Evolutionary conservation across 1,139 yeast genomes (phyloP), one percentile per base, ranked within the genome.

Genomic region (Pichia sp.): DNA sequence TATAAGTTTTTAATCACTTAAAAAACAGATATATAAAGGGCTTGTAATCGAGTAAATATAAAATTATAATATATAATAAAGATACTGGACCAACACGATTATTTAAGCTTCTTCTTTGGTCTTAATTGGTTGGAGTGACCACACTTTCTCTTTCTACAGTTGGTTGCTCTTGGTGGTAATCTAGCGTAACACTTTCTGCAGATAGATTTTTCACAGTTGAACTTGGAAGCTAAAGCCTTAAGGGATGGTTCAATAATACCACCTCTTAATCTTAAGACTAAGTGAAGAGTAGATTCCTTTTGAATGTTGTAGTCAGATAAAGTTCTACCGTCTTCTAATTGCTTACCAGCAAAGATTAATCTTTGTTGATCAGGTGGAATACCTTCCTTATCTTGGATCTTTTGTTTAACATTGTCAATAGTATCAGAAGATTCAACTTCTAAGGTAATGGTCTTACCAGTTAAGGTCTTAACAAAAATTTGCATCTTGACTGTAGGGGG

Each of bases 71-170:
- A 16, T 16, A 16, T 16, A 16, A 16, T 16, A 16, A 16, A 16
- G 23, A 16, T 16, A 16, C 23, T 16, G 23, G 23, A 16, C 23
- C 23, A 16, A 16, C 23, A 16, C 23, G 23, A 16, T 76, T 79
- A 90, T 82, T 90, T 90, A 75, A 88, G 85, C 88, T 92, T 92
- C 95, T 92, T 92, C 95, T 90, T 90, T 78, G 97, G 97, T 82
- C 97, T 88, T 76, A 92, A 86, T 81, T 92, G 98, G 82, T 92
- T 92, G 74, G 96, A 81, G 95, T 92, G 98, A 69, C 98, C 98
- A 77, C 98, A 92, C 84, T 92, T 92, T 87, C 97, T 88, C 97
- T 92, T 92, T 82, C 98, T 88, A 84, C 98, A 92, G 96, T 92
- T 92, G 77, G 97, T 92, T 66, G 98, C 98, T 85, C 97, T 92